Conservation (phyloP, 495 filamentous ascomycete species). For the Xylaria palmicola region DNA sequence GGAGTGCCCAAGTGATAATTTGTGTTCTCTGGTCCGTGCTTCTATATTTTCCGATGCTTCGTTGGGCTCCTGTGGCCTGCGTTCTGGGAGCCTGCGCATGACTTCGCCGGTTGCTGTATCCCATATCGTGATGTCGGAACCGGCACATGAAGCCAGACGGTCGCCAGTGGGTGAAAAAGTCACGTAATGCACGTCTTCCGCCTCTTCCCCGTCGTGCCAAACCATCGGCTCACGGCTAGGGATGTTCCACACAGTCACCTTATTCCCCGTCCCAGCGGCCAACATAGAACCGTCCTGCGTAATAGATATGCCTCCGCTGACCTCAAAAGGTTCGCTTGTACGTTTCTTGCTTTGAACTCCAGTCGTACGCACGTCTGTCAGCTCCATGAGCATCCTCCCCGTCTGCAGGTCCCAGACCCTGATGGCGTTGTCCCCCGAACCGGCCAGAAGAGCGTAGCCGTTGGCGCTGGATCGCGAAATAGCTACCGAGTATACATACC, state of each 20-base stretch:
- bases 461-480: background rate
- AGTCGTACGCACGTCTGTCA: too few relatives aligned
- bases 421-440: background rate
- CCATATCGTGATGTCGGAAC: background rate
- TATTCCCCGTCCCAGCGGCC: background rate
- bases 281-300: background rate
- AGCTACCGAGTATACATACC: background rate
- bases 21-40: too few relatives aligned
- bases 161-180: background rate
- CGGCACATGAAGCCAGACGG: background rate
- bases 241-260: background rate
- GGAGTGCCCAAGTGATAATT: background rate
- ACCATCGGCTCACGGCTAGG: too few relatives aligned
- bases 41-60: too few relatives aligned
- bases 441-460: background rate
- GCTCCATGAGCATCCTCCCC: background rate
- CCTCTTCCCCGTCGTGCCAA: too few relatives aligned
- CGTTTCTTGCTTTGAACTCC: too few relatives aligned
- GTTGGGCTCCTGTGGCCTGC: too few relatives aligned
- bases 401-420: background rate
- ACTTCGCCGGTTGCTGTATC: background rate
- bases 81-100: background rate
- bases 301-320: background rate
- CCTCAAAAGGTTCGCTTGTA: too few relatives aligned
- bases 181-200: background rate